Evolutionary conservation across 306 rosid genomes (phyloP).

Genomic region (Cicer chorassanicum): DNA sequence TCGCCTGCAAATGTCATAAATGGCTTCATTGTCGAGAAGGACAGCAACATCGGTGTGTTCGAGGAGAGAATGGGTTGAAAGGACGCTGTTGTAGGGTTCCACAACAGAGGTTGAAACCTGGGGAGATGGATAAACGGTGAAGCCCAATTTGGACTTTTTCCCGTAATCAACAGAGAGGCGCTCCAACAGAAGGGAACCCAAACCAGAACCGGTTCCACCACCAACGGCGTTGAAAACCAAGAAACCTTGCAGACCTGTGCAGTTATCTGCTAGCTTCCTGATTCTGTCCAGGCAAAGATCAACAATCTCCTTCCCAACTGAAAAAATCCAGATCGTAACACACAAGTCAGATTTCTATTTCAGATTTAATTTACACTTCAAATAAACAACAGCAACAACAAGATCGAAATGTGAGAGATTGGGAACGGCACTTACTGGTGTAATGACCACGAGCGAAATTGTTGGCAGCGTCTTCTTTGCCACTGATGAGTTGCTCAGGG

Average conservation of each 20-base stretch:
- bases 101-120: constrained; percentile 93
- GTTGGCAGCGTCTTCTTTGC: constrained; percentile 94
- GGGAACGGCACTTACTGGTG: constrained; percentile 49
- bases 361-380: not conserved
- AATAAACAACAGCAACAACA: not conserved
- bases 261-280: constrained; percentile 81
- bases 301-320: constrained; percentile 89
- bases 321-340: not conserved
- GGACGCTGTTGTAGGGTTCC: constrained; percentile 91
- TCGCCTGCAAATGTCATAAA: constrained; percentile 82
- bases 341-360: not conserved
- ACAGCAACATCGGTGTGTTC: constrained; percentile 87
- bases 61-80: constrained; percentile 86
- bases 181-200: constrained; percentile 82
- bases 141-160: constrained; percentile 78
- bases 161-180: constrained; percentile 88
- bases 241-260: constrained; percentile 90
- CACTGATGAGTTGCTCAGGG: constrained; percentile 90
- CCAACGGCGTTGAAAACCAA: constrained; percentile 90
- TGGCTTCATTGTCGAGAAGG: constrained; percentile 84
- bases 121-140: constrained; percentile 85
- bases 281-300: constrained; percentile 91
- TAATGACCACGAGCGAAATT: constrained; percentile 93
- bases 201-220: constrained; percentile 90
- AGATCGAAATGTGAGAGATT: not conserved